Percentiles rank a stretch among this genome's conserved stretches.
Conservation (phyloP, 1,284 basidiomycete species). For the Baeospora myosura region DNA sequence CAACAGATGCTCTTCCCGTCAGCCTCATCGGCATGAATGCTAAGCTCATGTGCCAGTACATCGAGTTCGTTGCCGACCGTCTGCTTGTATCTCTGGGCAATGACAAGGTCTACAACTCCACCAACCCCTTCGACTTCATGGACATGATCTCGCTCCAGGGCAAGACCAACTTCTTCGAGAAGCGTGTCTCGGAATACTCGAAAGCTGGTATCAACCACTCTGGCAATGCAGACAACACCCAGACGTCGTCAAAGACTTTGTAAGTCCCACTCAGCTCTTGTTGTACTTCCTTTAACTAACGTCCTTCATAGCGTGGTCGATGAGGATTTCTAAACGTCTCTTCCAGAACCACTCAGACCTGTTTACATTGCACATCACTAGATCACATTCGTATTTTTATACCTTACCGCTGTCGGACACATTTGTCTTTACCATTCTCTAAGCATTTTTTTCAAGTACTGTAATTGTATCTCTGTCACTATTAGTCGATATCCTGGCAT, state of each 20-base stretch:
- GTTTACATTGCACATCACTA: no score
- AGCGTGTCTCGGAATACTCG: conserved; percentile 64
- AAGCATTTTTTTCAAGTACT: no score
- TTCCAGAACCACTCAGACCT: no score
- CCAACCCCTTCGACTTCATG: conserved; percentile 34
- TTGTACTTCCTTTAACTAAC: not conserved
- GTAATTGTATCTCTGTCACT: no score
- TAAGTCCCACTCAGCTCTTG: not conserved
- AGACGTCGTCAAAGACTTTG: conserved; percentile 1
- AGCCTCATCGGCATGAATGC: conserved; percentile 48
- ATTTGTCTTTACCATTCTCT: no score
- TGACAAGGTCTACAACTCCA: conserved; percentile 56
- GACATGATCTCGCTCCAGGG: conserved; percentile 67
- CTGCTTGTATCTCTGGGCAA: conserved; percentile 66
- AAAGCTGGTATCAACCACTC: conserved; percentile 33
- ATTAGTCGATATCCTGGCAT: no score
- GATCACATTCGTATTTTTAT: no score
- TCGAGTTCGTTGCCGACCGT: conserved; percentile 72
- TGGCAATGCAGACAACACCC: not conserved
- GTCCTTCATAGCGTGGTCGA: not conserved
- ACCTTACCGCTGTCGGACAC: no score
- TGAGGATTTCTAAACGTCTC: conserved; percentile 3
- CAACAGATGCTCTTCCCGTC: conserved; percentile 36
- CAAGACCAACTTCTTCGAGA: conserved; percentile 48
- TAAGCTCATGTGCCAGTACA: conserved; percentile 45